A percentile compares a stretch with the other conserved stretches of the same genome.
Evolutionary conservation across 2,329 filamentous ascomycete species (phyloP).

Genomic region (Podosphaera xanthii): DNA sequence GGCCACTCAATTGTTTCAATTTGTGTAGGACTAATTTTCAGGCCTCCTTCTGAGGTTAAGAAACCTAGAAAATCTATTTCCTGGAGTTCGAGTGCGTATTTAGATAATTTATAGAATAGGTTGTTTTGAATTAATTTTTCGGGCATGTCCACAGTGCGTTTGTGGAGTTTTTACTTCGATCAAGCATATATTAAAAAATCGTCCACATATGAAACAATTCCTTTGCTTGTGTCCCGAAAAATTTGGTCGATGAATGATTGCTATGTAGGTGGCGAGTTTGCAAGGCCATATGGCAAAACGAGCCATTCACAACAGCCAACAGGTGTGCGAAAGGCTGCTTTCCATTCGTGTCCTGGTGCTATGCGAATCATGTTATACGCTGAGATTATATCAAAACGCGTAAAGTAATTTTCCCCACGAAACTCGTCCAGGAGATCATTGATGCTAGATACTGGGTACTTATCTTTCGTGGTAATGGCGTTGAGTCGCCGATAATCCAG

Average conservation of each 20-base stretch:
- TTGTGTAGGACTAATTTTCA: background rate
- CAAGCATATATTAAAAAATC: background rate
- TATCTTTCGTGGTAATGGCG: background rate
- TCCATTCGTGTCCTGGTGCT: background rate
- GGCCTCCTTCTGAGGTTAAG: background rate
- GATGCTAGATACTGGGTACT: background rate
- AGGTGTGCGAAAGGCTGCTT: background rate
- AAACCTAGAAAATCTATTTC: background rate
- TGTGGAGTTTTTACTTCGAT: background rate
- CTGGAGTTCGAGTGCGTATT: background rate
- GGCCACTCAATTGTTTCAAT: background rate
- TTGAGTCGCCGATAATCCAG: background rate
- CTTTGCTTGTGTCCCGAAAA: background rate
- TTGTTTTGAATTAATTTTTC: background rate
- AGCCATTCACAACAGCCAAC: background rate
- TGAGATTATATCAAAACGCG: background rate
- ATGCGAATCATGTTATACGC: conserved; percentile 1
- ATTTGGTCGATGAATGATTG: background rate
- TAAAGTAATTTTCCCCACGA: background rate
- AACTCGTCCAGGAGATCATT: background rate
- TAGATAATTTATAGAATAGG: background rate
- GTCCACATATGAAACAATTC: background rate
- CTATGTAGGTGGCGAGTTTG: background rate
- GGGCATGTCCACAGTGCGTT: background rate
- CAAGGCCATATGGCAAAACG: background rate